phyloP scores from a whole-genome alignment of 1,139 yeast species.

The Citeromyces hawaiiensis region DNA sequence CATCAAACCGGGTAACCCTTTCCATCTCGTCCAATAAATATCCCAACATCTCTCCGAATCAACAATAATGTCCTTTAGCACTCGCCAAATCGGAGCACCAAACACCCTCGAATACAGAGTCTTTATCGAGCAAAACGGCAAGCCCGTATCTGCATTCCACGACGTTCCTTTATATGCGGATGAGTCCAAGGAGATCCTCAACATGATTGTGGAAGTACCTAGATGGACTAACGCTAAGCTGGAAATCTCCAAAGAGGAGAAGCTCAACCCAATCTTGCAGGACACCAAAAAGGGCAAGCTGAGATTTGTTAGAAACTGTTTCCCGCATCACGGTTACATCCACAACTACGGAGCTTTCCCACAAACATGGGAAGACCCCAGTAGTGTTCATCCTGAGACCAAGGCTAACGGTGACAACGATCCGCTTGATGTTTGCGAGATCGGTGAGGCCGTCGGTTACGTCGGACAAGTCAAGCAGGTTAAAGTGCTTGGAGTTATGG shows the following conservation, averaged over 20 bases:
- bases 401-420: conserved; percentile 82
- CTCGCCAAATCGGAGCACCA: conserved; percentile 86
- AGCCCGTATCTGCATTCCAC: conserved; percentile 65
- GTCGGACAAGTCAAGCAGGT: conserved; percentile 75
- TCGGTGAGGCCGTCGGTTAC: conserved; percentile 58
- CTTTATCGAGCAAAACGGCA: conserved; percentile 54
- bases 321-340: conserved; percentile 84
- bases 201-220: conserved; percentile 85
- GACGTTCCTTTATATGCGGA: conserved; percentile 64
- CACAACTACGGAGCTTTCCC: conserved; percentile 94
- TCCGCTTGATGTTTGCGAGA: conserved; percentile 85
- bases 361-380: conserved; percentile 92
- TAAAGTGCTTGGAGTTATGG: conserved; percentile 76
- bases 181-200: conserved; percentile 49
- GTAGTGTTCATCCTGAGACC: conserved; percentile 55
- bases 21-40: too few relatives aligned
- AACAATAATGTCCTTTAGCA: conserved; percentile 44
- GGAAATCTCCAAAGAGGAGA: conserved; percentile 57
- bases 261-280: conserved; percentile 75
- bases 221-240: conserved; percentile 87
- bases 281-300: conserved; percentile 77
- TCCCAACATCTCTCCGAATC: too few relatives aligned
- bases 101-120: conserved; percentile 87
- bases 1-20: too few relatives aligned
- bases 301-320: conserved; percentile 74